Evolutionary conservation across 2,329 filamentous ascomycete genomes (phyloP).

Genomic region (Trichoderma sp.): DNA sequence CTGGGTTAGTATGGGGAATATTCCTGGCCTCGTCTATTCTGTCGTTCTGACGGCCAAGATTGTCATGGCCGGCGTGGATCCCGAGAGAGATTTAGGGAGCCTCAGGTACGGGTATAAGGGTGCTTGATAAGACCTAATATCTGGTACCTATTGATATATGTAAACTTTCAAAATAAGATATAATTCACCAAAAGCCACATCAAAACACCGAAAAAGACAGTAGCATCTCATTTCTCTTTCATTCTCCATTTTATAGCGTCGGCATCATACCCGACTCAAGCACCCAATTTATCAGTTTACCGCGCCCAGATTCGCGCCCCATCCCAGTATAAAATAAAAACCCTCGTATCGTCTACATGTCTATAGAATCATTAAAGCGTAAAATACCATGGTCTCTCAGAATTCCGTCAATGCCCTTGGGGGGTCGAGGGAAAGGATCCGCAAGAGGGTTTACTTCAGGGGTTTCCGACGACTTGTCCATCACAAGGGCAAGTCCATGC

Average conservation of each 20-base stretch:
- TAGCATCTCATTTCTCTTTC: not conserved
- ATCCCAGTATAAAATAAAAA: constrained; percentile 8
- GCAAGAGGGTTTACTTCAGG: constrained; percentile 46
- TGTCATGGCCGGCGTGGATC: constrained; percentile 70
- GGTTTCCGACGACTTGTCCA: constrained; percentile 74
- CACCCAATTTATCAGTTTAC: not conserved
- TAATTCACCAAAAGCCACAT: not conserved
- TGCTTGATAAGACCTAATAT: constrained; percentile 47
- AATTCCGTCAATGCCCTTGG: constrained; percentile 84
- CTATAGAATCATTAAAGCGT: constrained; percentile 90
- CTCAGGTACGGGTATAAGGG: constrained; percentile 71
- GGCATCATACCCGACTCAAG: not conserved
- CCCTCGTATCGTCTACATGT: constrained; percentile 50
- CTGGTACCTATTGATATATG: constrained; percentile 65
- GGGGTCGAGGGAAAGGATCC: constrained; percentile 63
- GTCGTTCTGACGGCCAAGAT: constrained; percentile 65
- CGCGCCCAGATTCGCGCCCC: constrained; percentile 3
- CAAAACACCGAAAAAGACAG: constrained; percentile 1
- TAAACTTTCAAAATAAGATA: not conserved
- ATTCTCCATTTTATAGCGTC: not conserved
- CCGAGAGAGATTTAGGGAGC: constrained; percentile 63
- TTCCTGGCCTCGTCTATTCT: constrained; percentile 63
- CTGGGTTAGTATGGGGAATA: constrained; percentile 51
- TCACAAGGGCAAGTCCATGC: constrained; percentile 87
- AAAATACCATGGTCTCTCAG: constrained; percentile 85